Conservation (phyloP, 345 rosid genomes). For the Streptanthus diversifolius region DNA sequence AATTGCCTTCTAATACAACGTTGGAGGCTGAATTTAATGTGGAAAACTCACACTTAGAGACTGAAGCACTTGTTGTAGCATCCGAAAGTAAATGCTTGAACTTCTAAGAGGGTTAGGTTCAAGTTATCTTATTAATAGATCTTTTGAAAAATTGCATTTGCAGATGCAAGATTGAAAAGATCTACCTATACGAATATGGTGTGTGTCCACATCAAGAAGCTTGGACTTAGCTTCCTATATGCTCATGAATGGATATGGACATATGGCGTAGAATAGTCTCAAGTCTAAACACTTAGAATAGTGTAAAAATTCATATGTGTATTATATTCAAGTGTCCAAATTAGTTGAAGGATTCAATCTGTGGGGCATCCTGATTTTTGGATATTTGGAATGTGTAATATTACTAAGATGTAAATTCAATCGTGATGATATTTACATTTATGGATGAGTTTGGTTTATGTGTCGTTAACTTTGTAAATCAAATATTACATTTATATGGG, state of each 20-base stretch:
- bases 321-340: not conserved
- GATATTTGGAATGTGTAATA: not conserved
- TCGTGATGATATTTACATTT: not conserved
- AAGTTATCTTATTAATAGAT: not conserved
- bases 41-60: not conserved
- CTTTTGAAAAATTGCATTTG: not conserved
- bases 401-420: not conserved
- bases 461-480: not conserved
- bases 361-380: not conserved
- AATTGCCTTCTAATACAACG: not conserved
- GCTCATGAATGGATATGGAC: too few relatives aligned
- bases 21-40: not conserved
- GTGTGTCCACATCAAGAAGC: too few relatives aligned
- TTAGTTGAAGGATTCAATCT: not conserved
- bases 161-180: too few relatives aligned
- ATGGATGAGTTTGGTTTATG: not conserved
- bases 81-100: not conserved
- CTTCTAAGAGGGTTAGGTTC: not conserved
- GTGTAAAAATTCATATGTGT: not conserved
- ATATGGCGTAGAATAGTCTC: too few relatives aligned
- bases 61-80: not conserved
- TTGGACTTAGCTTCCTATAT: too few relatives aligned
- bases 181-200: too few relatives aligned
- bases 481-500: too few relatives aligned
- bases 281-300: not conserved